Percentiles rank a stretch among this genome's conserved stretches.
Evolutionary conservation across 1,284 basidiomycete species (phyloP).

Genomic region (Trichosporon sp.): DNA sequence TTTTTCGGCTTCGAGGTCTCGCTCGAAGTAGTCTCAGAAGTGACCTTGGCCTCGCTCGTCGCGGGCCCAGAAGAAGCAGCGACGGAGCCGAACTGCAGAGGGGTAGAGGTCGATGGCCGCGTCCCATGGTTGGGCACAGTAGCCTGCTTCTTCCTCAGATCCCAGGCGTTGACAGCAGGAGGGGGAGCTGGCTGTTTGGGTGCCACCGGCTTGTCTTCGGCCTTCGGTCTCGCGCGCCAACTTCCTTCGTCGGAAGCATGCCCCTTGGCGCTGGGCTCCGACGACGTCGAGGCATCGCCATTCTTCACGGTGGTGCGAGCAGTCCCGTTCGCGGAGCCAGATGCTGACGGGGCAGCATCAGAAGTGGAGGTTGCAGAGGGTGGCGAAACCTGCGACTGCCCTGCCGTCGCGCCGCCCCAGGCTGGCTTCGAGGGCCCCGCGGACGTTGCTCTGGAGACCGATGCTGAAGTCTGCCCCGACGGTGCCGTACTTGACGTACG

Average conservation of each 20-base stretch:
- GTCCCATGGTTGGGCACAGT: neutral
- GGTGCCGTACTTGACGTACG: neutral
- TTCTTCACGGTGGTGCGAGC: neutral
- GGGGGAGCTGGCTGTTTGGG: conserved; percentile 24
- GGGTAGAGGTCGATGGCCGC: neutral
- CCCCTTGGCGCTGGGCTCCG: conserved; percentile 14
- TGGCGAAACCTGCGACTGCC: neutral
- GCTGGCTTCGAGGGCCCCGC: conserved; percentile 22
- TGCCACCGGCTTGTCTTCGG: conserved; percentile 6
- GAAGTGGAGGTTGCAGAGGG: neutral
- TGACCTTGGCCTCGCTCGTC: neutral
- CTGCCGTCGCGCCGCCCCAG: conserved; percentile 20
- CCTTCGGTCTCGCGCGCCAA: conserved; percentile 30
- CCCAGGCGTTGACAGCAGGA: conserved; percentile 41
- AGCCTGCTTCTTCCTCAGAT: conserved; percentile 31
- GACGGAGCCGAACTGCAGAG: conserved; percentile 12
- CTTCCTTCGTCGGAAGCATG: conserved; percentile 27
- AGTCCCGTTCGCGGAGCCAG: neutral
- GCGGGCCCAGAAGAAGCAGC: neutral
- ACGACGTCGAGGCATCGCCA: neutral
- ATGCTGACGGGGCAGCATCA: neutral
- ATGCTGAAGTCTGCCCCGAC: neutral
- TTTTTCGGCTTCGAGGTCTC: conserved; percentile 17
- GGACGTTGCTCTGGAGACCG: conserved; percentile 5
- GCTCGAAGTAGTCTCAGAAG: neutral